Evolutionary conservation across 2,329 filamentous ascomycete genomes (phyloP), one percentile per base, ranked within the genome.

Genomic region (Cyphellophora europaea): DNA sequence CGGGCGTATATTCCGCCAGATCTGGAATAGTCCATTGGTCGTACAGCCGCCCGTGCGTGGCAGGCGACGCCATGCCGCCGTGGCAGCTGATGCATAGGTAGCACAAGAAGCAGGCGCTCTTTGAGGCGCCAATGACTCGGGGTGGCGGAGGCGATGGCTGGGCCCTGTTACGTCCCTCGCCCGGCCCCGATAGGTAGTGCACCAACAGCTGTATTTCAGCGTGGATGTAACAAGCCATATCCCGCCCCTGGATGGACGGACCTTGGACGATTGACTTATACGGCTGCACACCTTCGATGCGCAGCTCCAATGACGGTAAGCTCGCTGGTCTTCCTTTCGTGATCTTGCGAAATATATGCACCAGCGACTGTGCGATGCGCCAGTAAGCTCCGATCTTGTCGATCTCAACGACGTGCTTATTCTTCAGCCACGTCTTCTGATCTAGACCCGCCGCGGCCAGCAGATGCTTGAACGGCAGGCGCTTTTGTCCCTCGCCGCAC

Each of bases 51-150:
- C 47, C 45, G 39, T 48, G 45, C 12, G 40, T 47, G 17, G 37
- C 35, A 12, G 44, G 35, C 12, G 42, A 38, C 6, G 28, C 16
- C 19, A 40, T 45, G 16, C 27, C 12, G 19, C 33, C 28, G 36
- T 49, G 44, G 15, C 32, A 27, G 15, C 25, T 38, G 28, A 50
- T 39, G 34, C 47, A 47, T 5, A 49, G 38, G 35, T 44, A 38
- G 36, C 47, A 50, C 5, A 50, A 35, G 40, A 45, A 50, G 41
- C 47, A 50, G n/a, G 42, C 42, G n/a, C 33, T 42, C 32, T 50
- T 50, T 37, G 39, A 45, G 15, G 44, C 43, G 14, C 47, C 46
- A 15, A 50, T 44, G n/a, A 36, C 27, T 12, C 42, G 32, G 13
- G 44, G 45, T 18, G 16, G 13, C 16, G 32, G 15, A n/a, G 8